Evolutionary conservation across 257 asterid species (phyloP), one percentile per base, ranked within the genome.

Genomic region (Jasminum sambac): DNA sequence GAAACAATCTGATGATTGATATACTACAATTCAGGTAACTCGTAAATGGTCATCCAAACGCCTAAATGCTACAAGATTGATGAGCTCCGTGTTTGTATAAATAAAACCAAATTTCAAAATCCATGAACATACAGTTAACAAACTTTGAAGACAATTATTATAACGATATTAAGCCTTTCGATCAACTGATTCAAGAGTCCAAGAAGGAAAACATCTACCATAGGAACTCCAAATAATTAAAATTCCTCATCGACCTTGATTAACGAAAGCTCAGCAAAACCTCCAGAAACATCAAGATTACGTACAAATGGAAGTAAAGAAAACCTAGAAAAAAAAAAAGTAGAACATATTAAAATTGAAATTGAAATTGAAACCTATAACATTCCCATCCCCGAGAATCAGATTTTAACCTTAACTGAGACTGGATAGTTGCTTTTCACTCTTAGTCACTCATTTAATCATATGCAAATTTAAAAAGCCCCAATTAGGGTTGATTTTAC

Each of bases 121-220:
- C 34, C 62, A 55, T 30, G 23, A 55, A 55, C 10, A 55, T 10
- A 23, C 14, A 23, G 62, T 55, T 26, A 19, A 55, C 14, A 55
- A 55, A 55, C 21, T 21, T 17, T 21, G 10, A 55, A 23, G n/a
- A n/a, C 71, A 66, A 70, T n/a, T n/a, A n/a, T n/a, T n/a, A n/a
- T n/a, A n/a, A n/a, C n/a, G n/a, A n/a, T 34, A 42, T 55, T 16
- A 66, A 63, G 64, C 58, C 24, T 6, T 14, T 25, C 65, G 61
- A 65, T 39, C 52, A 24, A 39, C 9, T 37, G 68, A 50, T 39
- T 19, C 36, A 12, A 10, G 8, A 30, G 13, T 6, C 58, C 23
- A 0, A 48, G 17, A 48, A 48, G 58, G 58, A 48, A n/a, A 50
- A 50, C 19, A 1, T 50, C 3, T 11, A 50, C 1, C n/a, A 17